phyloP scores from a whole-genome alignment of 371 early-diverging fungal genomes.

The Mucor piriformis region DNA sequence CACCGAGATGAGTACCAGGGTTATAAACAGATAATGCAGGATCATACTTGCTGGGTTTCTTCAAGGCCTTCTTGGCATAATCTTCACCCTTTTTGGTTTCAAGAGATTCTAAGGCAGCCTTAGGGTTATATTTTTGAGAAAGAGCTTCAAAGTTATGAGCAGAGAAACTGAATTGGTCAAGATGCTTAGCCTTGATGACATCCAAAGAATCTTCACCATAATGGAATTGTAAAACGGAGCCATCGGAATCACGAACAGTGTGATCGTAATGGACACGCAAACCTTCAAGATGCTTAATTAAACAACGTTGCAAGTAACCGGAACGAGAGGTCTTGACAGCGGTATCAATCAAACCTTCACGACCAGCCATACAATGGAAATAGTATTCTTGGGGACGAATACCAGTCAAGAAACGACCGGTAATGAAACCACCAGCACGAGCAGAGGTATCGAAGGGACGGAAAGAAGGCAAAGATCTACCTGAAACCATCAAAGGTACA shows the following conservation, averaged over 20 bases:
- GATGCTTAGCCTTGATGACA: slow-evolving; percentile 92
- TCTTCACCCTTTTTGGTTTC: slow-evolving; percentile 80
- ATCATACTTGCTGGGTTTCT: slow-evolving; percentile 76
- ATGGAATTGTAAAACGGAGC: slow-evolving; percentile 96
- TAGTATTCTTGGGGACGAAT: slow-evolving; percentile 95
- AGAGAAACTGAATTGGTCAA: slow-evolving; percentile 91
- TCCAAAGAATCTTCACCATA: slow-evolving; percentile 99
- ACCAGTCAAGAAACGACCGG: slow-evolving; percentile 99
- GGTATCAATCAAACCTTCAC: slow-evolving; percentile 99
- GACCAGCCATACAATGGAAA: slow-evolving; percentile 99
- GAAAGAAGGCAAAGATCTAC: slow-evolving; percentile 98
- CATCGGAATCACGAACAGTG: slow-evolving; percentile 95
- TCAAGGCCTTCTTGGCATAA: slow-evolving; percentile 78
- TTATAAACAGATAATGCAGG: slow-evolving; percentile 81
- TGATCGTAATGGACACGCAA: slow-evolving; percentile 96
- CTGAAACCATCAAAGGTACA: slow-evolving; percentile 98
- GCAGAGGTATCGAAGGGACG: slow-evolving; percentile 85
- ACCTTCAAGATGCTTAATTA: slow-evolving; percentile 99
- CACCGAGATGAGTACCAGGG: slow-evolving; percentile 87
- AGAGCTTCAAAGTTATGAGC: slow-evolving; percentile 90
- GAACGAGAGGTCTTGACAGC: slow-evolving; percentile 99
- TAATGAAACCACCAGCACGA: slow-evolving; percentile 97
- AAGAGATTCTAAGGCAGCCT: slow-evolving; percentile 69
- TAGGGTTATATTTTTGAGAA: slow-evolving; percentile 79
- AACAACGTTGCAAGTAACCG: slow-evolving; percentile 99